These are phyloP conservation scores for Suillus americanus DNA, from an alignment of 768 basidiomycete genomes.

Conservation along the genomic window DNA sequence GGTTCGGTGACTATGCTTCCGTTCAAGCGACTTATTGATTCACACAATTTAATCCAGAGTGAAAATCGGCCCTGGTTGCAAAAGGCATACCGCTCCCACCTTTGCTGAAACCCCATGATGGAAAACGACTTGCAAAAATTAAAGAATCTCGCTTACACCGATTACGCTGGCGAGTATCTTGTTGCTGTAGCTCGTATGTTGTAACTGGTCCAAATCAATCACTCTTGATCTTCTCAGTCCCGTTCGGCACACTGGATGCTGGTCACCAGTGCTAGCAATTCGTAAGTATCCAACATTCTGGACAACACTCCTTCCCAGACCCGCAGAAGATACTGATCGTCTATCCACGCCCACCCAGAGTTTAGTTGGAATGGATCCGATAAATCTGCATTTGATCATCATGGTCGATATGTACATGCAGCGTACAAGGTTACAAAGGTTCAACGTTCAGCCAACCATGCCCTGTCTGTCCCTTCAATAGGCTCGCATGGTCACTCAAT, in stretches of 20 bases:
- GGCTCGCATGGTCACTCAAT: too few species aligned
- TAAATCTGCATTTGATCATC: background rate
- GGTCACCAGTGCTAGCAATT: background rate
- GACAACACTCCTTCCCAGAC: background rate
- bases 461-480: too few species aligned
- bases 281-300: background rate
- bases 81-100: background rate
- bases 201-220: background rate
- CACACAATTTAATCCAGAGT: background rate
- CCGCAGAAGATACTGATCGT: background rate
- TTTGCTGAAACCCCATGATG: background rate
- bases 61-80: background rate
- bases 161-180: background rate
- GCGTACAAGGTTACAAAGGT: too few species aligned
- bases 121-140: background rate
- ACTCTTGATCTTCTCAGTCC: background rate
- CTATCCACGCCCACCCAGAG: background rate
- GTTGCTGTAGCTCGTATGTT: too few species aligned
- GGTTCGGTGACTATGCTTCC: background rate
- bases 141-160: background rate
- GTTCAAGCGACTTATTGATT: background rate
- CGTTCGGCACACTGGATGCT: background rate
- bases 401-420: too few species aligned
- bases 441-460: too few species aligned
- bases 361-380: too few species aligned